Evolutionary conservation across 148 eudicot genomes (phyloP), one percentile per base, ranked within the genome.

Genomic region (Fagopyrum esculentum): DNA sequence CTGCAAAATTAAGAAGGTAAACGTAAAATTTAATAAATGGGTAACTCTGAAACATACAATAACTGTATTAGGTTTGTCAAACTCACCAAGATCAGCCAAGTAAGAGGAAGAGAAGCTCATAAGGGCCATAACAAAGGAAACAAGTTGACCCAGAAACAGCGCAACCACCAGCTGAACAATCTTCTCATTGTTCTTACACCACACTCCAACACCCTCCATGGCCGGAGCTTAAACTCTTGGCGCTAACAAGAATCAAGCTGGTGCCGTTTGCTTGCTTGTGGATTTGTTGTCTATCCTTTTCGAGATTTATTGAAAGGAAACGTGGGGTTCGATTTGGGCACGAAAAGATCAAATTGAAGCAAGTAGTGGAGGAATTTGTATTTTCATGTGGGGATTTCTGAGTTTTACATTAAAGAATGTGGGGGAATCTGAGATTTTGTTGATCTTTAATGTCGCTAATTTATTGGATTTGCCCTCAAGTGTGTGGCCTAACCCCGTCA

Each of bases 1-100:
- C 97, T 91, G 76, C 75, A 80, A 40, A 71, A 43, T 4, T 19
- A 2, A 19, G 35, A 12, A 16, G 51, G 3, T 2, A 54, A 49
- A 50, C 59, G 3, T 10, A 4, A 16, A 56, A 52, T 22, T 4
- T 35, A 1, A 35, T 2, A 35, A 35, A 35, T 35, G 40, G 40
- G 40, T 35, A 2, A 35, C 40, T 35, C 2, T 0, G 1, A 35
- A 35, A 1, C 40, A 35, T 35, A 35, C 40, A 35, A 35, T 35
- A 35, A 35, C 3, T 69, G 73, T 70, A 6, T n/a, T 19, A 11
- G 71, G 10, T 16, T 16, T 8, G 22, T 47, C 22, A 45, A 44
- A 11, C 45, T 56, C 15, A 74, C 76, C 76, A 44, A 74, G 61
- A 56, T 74, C 76, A 30, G 76, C 76, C 63, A 74, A 74, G 48